A percentile compares a stretch with the other conserved stretches of the same genome.
These are phyloP conservation scores for Botrytis squamosa DNA, from an alignment of 2,329 filamentous ascomycete species.

Conservation along the genomic window DNA sequence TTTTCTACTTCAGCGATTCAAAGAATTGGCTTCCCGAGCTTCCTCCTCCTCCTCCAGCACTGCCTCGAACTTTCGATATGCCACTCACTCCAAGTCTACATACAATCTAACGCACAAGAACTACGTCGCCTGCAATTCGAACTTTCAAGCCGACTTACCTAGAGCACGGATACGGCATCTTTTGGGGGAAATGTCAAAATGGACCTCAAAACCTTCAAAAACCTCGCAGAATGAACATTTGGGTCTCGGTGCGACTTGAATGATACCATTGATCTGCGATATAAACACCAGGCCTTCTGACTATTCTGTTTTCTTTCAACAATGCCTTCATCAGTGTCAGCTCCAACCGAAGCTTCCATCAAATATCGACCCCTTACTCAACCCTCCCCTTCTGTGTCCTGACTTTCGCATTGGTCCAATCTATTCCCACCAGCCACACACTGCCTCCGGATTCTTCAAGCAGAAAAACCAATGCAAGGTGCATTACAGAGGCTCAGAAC, in stretches of 20 bases:
- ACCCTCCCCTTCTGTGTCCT: neutral
- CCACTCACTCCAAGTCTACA: neutral
- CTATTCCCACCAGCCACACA: no score
- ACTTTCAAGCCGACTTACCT: neutral
- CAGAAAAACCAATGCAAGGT: no score
- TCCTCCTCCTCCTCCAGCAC: neutral
- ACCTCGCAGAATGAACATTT: neutral
- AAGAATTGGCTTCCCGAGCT: neutral
- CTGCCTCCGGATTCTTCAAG: neutral
- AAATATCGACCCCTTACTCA: neutral
- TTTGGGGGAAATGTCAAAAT: no score
- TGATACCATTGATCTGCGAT: neutral
- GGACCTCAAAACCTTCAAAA: neutral
- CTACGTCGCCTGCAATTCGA: neutral
- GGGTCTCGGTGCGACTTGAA: rapidly evolving
- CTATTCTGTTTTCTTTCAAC: neutral
- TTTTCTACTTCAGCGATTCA: neutral
- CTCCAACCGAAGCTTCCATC: neutral
- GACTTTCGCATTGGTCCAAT: neutral
- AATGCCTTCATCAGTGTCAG: neutral
- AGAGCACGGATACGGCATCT: neutral
- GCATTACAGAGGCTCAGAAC: neutral
- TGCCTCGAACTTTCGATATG: neutral
- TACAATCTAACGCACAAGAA: neutral
- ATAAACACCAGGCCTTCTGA: no score